Conservation (phyloP, 306 rosid species). For the Casuarina glauca region DNA sequence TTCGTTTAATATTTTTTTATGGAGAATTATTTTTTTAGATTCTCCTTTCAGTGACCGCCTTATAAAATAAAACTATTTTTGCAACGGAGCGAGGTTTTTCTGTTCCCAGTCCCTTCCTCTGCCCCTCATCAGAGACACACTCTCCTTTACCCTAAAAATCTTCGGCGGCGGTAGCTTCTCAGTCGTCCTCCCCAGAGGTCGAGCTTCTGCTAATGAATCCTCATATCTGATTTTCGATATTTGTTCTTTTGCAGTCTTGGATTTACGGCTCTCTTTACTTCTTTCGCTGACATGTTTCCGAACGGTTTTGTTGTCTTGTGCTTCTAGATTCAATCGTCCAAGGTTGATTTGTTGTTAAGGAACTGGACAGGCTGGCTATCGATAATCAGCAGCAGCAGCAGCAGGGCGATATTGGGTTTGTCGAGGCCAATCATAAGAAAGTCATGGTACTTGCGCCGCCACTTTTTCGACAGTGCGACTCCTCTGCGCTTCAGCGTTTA, state of each 20-base stretch:
- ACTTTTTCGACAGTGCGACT: neutral
- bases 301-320: neutral
- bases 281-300: neutral
- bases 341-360: neutral
- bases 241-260: neutral
- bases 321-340: neutral
- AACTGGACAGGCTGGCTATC: conserved; percentile 8
- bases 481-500: neutral
- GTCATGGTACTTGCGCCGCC: conserved; percentile 9
- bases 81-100: neutral
- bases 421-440: neutral
- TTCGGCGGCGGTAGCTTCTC: neutral
- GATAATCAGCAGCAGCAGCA: conserved; percentile 1
- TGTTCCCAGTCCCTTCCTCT: neutral
- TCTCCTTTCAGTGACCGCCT: conserved; percentile 21
- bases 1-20: neutral
- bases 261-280: neutral
- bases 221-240: neutral
- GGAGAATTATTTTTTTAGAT: neutral
- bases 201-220: neutral
- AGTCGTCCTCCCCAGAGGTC: neutral
- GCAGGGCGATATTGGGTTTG: neutral
- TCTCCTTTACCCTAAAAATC: neutral
- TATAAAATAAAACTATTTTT: neutral
- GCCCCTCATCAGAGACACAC: neutral